Evolutionary conservation across 345 rosid genomes (phyloP), one percentile per base, ranked within the genome.

Genomic region (Camelina hispida): DNA sequence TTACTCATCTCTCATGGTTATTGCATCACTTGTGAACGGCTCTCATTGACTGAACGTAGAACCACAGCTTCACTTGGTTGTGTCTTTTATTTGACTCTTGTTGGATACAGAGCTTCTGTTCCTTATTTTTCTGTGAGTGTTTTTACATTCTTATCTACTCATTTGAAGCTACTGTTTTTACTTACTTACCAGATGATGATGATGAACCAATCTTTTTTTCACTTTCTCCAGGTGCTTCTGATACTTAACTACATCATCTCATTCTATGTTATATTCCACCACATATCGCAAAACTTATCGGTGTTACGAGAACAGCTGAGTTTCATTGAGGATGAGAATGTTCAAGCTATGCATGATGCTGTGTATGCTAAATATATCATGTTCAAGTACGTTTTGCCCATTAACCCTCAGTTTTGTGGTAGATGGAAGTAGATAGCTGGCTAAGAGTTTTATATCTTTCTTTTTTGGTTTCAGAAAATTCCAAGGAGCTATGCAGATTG

Each of bases 1-100:
- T 82, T 91, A 79, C 91, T 94, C 60, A 94, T 94, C 75, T 91
- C 98, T 69, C 91, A 91, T 8, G 98, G 98, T 64, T 89, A 91
- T 75, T 89, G 97, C 78, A 89, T 94, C 82, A 89, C 90, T 37
- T 89, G 88, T 62, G 98, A 94, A 83, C 85, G 83, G 65, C 96
- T 94, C 71, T 88, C 98, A 0, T 60, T 88, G 50, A 78, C 85
- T 0, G 97, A 94, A 72, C 87, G 91, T 5, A 89, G 97, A 47
- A 83, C 91, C 4, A 91, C 93, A 14, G 98, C 91, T 73, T 90
- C 91, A 34, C 87, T 91, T 66, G 95, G 89, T 57, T 87, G 95
- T 77, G 83, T 87, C 64, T 91, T 88, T 81, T 94, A 91, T 79
- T 75, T 94, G 75, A 94, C 91, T 58, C 96, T 94, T 34, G 87